Evolutionary conservation across 768 basidiomycete genomes (phyloP).

Genomic region (Plicaturopsis crispa): DNA sequence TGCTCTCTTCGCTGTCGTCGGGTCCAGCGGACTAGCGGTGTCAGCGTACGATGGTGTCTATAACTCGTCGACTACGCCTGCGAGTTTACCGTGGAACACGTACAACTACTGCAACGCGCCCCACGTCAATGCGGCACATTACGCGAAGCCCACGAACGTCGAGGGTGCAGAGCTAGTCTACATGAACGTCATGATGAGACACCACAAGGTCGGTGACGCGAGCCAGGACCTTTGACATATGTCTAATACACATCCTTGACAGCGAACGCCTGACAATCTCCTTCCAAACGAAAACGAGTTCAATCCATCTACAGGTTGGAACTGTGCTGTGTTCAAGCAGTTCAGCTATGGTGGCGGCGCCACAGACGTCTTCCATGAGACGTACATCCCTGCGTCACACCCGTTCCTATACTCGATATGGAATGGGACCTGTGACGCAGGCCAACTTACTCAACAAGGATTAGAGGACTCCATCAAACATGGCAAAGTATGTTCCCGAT

Average conservation of each 20-base stretch:
- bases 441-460: constrained; percentile 38
- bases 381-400: constrained; percentile 29
- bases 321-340: constrained; percentile 29
- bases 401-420: constrained; percentile 37
- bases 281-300: constrained; percentile 34
- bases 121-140: constrained; percentile 33
- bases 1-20: too few relatives aligned
- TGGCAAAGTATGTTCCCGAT: constrained; percentile 25
- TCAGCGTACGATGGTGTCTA: too few relatives aligned
- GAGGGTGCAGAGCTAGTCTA: constrained; percentile 28
- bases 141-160: constrained; percentile 19
- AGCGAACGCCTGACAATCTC: constrained; percentile 44
- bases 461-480: constrained; percentile 34
- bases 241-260: background rate
- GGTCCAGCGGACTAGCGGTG: too few relatives aligned
- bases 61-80: constrained; percentile 35
- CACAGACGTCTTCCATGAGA: constrained; percentile 31
- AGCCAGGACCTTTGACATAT: background rate
- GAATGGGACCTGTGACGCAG: constrained; percentile 40
- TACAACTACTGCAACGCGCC: constrained; percentile 50
- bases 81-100: constrained; percentile 35
- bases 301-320: constrained; percentile 30
- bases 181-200: constrained; percentile 34
- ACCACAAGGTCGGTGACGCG: constrained; percentile 33
- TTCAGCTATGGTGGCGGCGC: constrained; percentile 30